Base-by-base conservation (phyloP, 345 rosid species). In the Cochlearia excelsa region DNA sequence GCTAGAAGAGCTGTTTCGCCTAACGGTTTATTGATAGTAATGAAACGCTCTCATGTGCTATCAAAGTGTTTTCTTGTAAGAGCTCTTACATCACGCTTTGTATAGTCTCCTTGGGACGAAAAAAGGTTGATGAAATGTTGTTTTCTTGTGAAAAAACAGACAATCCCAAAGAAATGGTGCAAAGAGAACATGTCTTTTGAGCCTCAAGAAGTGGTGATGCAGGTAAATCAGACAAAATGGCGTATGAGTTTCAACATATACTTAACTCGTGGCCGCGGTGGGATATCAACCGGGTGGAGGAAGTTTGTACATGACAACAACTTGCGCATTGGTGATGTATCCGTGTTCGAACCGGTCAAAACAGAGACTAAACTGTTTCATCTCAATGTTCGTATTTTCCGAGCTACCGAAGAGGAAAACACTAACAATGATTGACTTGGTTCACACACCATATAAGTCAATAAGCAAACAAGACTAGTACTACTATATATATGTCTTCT, bases 21-120 rank as follows among this genome's bases (percentile, higher is more conserved):
- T 1, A 66, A 77, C 8, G 77, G 81, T 51, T 77, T 76, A 59
- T 5, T 73, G 58, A 65, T 69, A 35, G 56, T 77, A 35, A 78
- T 83, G 81, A 74, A 63, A 42, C 83, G 81, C 53, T 28, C 81
- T 9, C 74, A 79, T 54, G 76, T 80, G 2, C 8, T 50, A 47
- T 35, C 38, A 9, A 75, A 62, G 57, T 77, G 60, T 52, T 72
- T 44, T 51, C 6, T 80, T 78, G 84, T 80, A 63, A 53, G 46
- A 6, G 11, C 54, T 39, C 35, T 63, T 23, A 9, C 47, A 46
- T 45, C 26, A 8, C 23, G 2, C 46, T 38, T 35, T 52, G 4
- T 30, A 60, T 30, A 6, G 26, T 30, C 35, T 38, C 16, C 26
- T 47, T 26, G 56, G 48, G 52, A 23, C 0, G 3, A 2, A n/a